Base-by-base conservation (phyloP, 139 green algal genomes). In the Haematococcus lacustris region DNA sequence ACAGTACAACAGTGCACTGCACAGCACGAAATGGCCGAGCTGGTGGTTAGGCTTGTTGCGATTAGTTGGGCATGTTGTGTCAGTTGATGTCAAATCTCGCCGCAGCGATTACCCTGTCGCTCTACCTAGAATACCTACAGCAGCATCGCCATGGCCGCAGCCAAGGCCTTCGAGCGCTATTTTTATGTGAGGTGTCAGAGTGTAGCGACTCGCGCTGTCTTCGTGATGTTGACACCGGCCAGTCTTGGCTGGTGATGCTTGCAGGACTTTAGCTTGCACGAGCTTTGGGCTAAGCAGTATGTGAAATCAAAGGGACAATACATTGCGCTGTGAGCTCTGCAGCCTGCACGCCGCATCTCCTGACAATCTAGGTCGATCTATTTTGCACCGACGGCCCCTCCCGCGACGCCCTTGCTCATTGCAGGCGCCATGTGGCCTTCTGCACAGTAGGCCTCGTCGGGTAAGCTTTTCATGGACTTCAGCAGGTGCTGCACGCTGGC, bases 401-500 rank as follows among this genome's bases (percentile, higher is more conserved):
- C n/a, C n/a, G n/a, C n/a, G n/a, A n/a, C n/a, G n/a, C n/a, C n/a
- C n/a, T n/a, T n/a, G n/a, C n/a, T n/a, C n/a, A 65, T 3, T 69
- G 50, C 79, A 84, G 79, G 79, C 75, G 79, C 32, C 79, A 84
- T 66, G 61, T 84, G 32, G 68, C 66, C 1, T 84, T 78, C 71
- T 72, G 76, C 57, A 79, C 72, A 1, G 33, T 68, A 5, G 75
- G 69, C 0, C 62, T 73, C 28, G 51, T 72, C 25, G 50, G 38
- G 70, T 66, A 38, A 68, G 53, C n/a, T n/a, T n/a, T n/a, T n/a
- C n/a, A n/a, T n/a, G n/a, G n/a, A n/a, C n/a, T n/a, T n/a, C n/a
- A n/a, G n/a, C n/a, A n/a, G n/a, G n/a, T n/a, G n/a, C n/a, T n/a
- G n/a, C n/a, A n/a, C n/a, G n/a, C n/a, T n/a, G n/a, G n/a, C n/a